Base-by-base conservation (phyloP, 805 yeast genomes). In the Candida tammaniensis region DNA sequence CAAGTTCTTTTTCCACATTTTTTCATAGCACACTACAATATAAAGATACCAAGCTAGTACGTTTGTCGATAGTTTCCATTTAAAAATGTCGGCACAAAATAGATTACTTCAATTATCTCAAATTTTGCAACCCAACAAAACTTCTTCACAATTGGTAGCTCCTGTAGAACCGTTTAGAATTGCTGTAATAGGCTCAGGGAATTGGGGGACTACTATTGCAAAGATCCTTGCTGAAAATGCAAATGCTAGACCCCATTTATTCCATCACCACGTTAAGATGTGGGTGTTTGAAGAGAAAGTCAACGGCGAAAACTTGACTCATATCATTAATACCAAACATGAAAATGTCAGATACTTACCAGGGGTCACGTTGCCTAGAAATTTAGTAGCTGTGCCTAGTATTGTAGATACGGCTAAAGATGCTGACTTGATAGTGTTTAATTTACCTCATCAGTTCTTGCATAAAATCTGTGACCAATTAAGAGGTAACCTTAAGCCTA, bases 131-230 rank as follows among this genome's bases (percentile, higher is more conserved):
- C 57, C 59, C n/a, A 48, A 48, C 28, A 22, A 12, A 7, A 35
- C 42, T 11, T 25, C 29, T 6, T 42, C 40, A 19, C 32, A 30
- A 21, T 41, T 48, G 2, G 32, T 52, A 22, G 23, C 43, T 2
- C 56, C 58, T 9, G 54, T 41, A 17, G 36, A 43, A 13, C 54
- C 54, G 3, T 65, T 64, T 54, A 59, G 45, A 41, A 51, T 68
- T 33, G 61, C 68, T 46, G 65, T 68, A 35, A 59, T 68, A 34
- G 73, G 73, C 12, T 64, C 70, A 13, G 73, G 73, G 24, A 68
- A 66, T 49, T 68, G 73, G 73, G 73, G 73, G 17, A 67, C 73
- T 26, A 66, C 72, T 28, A 65, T 68, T 18, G 72, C 73, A 40
- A 68, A 67, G 51, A 55, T 68, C 19, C 46, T 68, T 28, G 69